Evolutionary conservation across 2,329 filamentous ascomycete species (phyloP).

Genomic region (Gremmenia infestans): DNA sequence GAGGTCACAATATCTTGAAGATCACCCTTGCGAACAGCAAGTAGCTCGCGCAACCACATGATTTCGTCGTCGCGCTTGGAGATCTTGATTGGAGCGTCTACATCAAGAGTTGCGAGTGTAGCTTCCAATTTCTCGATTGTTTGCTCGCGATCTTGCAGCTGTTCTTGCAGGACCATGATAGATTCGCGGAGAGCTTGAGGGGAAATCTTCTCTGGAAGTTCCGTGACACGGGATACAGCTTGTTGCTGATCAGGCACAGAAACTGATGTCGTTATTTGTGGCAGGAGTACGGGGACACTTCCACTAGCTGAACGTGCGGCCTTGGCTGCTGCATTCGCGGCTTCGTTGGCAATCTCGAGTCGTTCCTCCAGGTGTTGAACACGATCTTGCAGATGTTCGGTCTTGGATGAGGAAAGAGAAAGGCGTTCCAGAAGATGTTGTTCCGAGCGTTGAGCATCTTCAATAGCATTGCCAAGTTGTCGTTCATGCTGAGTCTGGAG

Average conservation of each 20-base stretch:
- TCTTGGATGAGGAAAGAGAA: slow-evolving; percentile 76
- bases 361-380: slow-evolving; percentile 83
- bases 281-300: neutral
- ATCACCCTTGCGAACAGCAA: slow-evolving; percentile 85
- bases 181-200: slow-evolving; percentile 93
- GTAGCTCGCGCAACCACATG: slow-evolving; percentile 86
- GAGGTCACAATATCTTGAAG: slow-evolving; percentile 85
- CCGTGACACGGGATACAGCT: slow-evolving; percentile 38
- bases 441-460: slow-evolving; percentile 79
- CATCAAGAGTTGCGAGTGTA: slow-evolving; percentile 62
- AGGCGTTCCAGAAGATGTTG: slow-evolving; percentile 76
- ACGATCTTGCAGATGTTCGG: slow-evolving; percentile 80
- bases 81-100: slow-evolving; percentile 74
- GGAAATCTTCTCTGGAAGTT: slow-evolving; percentile 79
- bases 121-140: slow-evolving; percentile 84
- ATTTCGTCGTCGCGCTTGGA: slow-evolving; percentile 93
- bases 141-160: slow-evolving; percentile 88
- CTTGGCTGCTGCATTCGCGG: slow-evolving; percentile 51
- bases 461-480: slow-evolving; percentile 65
- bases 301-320: slow-evolving; percentile 29
- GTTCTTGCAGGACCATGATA: slow-evolving; percentile 93
- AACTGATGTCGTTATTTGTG: slow-evolving; percentile 2
- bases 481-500: slow-evolving; percentile 70
- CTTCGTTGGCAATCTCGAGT: slow-evolving; percentile 80
- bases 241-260: slow-evolving; percentile 18